These are phyloP conservation scores for Podaxis sp. DNA, from an alignment of 768 basidiomycete genomes.

Conservation along the genomic window DNA sequence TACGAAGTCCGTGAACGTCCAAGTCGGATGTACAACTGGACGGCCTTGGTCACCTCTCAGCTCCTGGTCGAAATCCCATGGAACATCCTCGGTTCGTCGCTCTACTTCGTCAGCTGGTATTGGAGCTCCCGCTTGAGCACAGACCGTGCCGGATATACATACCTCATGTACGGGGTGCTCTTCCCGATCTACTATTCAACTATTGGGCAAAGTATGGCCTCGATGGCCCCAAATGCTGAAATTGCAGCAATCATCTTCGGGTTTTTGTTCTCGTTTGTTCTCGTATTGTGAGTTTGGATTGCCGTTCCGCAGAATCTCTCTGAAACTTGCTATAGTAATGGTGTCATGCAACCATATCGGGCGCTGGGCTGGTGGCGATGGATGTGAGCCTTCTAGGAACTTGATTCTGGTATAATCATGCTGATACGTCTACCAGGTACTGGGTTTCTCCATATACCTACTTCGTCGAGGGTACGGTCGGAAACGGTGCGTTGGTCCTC, in stretches of 20 bases:
- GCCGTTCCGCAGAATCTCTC: not conserved
- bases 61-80: conserved; percentile 60
- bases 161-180: not conserved
- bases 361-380: too few species aligned
- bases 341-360: not conserved
- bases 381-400: too few species aligned
- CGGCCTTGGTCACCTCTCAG: conserved; percentile 53
- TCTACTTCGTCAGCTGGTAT: conserved; percentile 69
- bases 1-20: conserved; percentile 72
- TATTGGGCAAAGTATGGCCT: conserved; percentile 32
- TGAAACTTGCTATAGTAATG: not conserved
- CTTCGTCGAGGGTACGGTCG: too few species aligned
- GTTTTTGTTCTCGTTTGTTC: conserved; percentile 44
- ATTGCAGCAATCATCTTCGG: conserved; percentile 55
- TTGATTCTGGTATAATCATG: too few species aligned
- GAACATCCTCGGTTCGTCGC: conserved; percentile 55
- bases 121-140: too few species aligned
- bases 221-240: conserved; percentile 55
- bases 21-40: conserved; percentile 67
- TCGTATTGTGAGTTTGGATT: not conserved
- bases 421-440: too few species aligned
- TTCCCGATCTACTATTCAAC: conserved; percentile 24
- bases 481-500: too few species aligned
- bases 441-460: too few species aligned
- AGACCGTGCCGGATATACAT: too few species aligned